Evolutionary conservation across 2,329 filamentous ascomycete genomes (phyloP), one percentile per base, ranked within the genome.

Genomic region (Aspergillus pseudonomiae): DNA sequence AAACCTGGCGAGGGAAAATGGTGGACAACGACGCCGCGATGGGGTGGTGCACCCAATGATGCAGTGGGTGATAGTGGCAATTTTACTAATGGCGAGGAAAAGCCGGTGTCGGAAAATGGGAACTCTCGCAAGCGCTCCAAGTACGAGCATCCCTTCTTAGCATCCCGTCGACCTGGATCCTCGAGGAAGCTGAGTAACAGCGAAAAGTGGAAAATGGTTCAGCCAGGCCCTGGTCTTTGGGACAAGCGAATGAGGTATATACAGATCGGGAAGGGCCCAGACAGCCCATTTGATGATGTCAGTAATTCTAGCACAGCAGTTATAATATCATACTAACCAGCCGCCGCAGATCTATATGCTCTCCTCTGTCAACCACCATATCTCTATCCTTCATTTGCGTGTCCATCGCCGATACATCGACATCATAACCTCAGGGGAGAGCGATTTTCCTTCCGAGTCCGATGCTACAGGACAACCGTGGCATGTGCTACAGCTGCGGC

Each of bases 341-440:
- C 36, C 53, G 34, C 19, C 12, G 50, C 69, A 89, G 85, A 81
- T 89, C 58, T 88, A 86, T 74, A 83, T 88, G 80, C 70, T 89
- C 55, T 88, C 86, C 14, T 85, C 85, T 28, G 78, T 89, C 66
- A 88, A 88, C 72, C 86, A 88, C 74, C 87, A 89, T 68, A 79
- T 89, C 65, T 82, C 84, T 61, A 82, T 89, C 55, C 72, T 89
- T 59, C 86, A 85, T 67, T 78, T 89, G 55, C 84, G 82, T 36
- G 80, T 89, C 52, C 86, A 88, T 71, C 76, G 77, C 28, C 77
- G 80, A 24, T 89, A 89, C 71, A 71, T 88, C 39, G 81, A 84
- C n/a, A 82, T 82, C 67, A 75, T 89, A 45, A 81, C 79, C 12
- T 77, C 78, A 5, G 85, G 84, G 9, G 70, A 71, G 19, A 75